These are phyloP conservation scores for Leccinellum rugosiceps DNA, from an alignment of 768 basidiomycete genomes.

Conservation along the genomic window DNA sequence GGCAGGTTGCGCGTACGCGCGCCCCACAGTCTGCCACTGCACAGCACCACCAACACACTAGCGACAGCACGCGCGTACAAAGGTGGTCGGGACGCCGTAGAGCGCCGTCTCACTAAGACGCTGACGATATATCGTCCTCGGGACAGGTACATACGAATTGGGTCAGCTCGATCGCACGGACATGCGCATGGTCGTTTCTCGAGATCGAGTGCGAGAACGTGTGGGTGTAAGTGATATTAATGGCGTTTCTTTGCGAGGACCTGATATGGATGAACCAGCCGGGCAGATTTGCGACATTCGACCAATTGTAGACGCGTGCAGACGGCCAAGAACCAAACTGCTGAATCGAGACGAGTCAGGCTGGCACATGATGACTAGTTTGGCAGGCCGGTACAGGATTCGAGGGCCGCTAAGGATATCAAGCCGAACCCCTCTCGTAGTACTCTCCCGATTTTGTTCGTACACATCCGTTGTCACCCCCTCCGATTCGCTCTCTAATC, in stretches of 20 bases:
- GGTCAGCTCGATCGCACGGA: conserved; percentile 7
- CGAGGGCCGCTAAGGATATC: conserved; percentile 29
- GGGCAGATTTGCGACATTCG: conserved; percentile 20
- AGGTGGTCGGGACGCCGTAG: conserved; percentile 17
- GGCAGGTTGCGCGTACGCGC: conserved; percentile 18
- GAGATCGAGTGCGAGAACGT: background rate
- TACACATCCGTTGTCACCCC: conserved; percentile 29
- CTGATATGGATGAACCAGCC: conserved; percentile 18
- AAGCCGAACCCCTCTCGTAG: conserved; percentile 46
- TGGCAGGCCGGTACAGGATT: conserved; percentile 33
- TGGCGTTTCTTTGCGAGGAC: conserved; percentile 16
- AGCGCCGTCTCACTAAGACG: conserved; percentile 6
- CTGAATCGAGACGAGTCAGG: conserved; percentile 44
- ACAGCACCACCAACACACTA: conserved; percentile 7
- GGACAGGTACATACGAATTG: conserved; percentile 8
- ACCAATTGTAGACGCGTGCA: conserved; percentile 18
- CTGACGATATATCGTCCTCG: background rate
- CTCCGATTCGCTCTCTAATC: conserved; percentile 27
- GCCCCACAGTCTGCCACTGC: conserved; percentile 1
- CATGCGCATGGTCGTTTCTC: background rate
- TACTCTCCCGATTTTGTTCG: conserved; percentile 29
- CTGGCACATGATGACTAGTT: conserved; percentile 35
- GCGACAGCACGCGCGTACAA: background rate
- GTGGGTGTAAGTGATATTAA: conserved; percentile 15
- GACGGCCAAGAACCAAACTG: conserved; percentile 15